Evolutionary conservation across 306 rosid genomes (phyloP), one percentile per base, ranked within the genome.

Genomic region (Cyclanthera cordifolia): DNA sequence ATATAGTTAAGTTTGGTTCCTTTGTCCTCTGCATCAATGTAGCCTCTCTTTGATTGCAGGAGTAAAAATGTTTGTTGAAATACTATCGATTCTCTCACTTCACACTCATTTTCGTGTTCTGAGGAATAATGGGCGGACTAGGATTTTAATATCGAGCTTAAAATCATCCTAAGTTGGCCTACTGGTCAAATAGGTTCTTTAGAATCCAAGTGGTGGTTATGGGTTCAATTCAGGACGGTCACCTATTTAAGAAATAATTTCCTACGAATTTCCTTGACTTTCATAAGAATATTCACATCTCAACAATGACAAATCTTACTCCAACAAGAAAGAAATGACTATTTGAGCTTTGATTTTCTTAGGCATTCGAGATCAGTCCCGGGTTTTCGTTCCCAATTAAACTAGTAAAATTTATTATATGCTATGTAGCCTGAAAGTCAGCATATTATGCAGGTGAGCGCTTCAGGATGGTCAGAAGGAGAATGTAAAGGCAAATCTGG

Each of bases 401-500:
- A 32, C 37, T 32, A 32, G 37, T 32, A 11, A 25, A 60, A 34
- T 34, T 47, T n/a, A 34, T 57, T 58, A 27, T 30, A 16, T 30
- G 15, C 13, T 55, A 17, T 25, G 39, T 12, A 14, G 43, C 50
- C n/a, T 39, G 19, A 63, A 58, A 63, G 21, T 63, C 4, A 27
- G 52, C 46, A 61, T 43, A 30, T 75, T 68, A 37, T 54, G 2
- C 87, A 93, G 96, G 90, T 87, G 78, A 90, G 66, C 61, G 57
- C 81, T 54, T 53, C 95, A 53, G 99, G 99, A 52, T 93, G 99
- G 99, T 83, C 99, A 37, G 99, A 93, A 85, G 99, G 99, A 67
- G 96, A 93, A 81, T 90, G 91, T 85, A 87, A 82, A 41, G 96
- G 99, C 23, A 80, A 70, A 65, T 88, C 85, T 7, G 99, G 99